Base-by-base conservation (phyloP, 208 protist species). In the Leishmania tropica region DNA sequence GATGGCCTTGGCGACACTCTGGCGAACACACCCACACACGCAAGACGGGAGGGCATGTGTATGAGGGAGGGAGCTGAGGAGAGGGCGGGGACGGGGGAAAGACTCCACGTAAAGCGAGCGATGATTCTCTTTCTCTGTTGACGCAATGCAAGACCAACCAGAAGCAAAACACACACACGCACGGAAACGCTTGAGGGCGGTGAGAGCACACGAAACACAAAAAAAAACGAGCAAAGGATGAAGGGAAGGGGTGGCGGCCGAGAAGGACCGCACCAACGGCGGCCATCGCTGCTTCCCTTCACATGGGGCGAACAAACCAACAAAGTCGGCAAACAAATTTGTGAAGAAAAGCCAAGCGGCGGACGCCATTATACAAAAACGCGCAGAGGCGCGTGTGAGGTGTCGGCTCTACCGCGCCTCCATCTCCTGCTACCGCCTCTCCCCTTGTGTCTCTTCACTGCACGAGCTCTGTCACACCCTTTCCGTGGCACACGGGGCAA, bases 401-500 rank as follows among this genome's bases (percentile, higher is more conserved):
- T 28, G 40, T 31, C 35, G 6, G 37, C n/a, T 3, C 6, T 31
- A 45, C 58, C 48, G 48, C 28, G 24, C 72, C 37, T 45, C 51
- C 31, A n/a, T 19, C 48, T 62, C 47, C 42, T 24, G 17, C 47
- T 62, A 31, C 58, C 31, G 11, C 28, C 48, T 6, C 51, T 21
- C 47, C 42, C 42, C 15, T n/a, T 73, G 17, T 10, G 5, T 11
- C 45, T 2, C 48, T 40, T 60, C 74, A 42, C 21, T 78, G 68
- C 31, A 79, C n/a, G 17, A 85, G 35, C 13, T 85, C 82, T 51
- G 45, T 48, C 28, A 53, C 37, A n/a, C 80, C 82, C 48, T 88
- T 86, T 42, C 89, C 87, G 28, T 88, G 81, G 71, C 93, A 96
- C 4, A 84, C 87, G 11, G 93, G 93, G 51, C 93, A 96, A 10